Evolutionary conservation across 2,329 filamentous ascomycete species (phyloP).

Genomic region (Clarireedia hainanense): DNA sequence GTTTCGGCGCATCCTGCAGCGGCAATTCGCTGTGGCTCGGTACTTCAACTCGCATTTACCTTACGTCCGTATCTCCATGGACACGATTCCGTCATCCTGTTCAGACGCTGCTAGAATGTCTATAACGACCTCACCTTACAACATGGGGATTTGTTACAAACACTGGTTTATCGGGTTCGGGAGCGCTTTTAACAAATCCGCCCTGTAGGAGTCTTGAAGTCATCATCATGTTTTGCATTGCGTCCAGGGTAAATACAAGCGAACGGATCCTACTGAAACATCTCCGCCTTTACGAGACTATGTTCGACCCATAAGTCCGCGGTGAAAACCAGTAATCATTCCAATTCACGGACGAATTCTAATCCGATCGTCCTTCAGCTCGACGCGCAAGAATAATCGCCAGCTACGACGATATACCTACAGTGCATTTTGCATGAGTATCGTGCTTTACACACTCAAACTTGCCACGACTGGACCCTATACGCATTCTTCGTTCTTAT

Average conservation of each 20-base stretch:
- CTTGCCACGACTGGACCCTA: too few species aligned
- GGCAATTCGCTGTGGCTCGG: not conserved
- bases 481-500: too few species aligned
- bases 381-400: too few species aligned
- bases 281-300: not conserved
- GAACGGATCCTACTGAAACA: not conserved
- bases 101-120: not conserved
- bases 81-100: not conserved
- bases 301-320: not conserved
- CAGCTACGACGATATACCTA: too few species aligned
- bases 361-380: too few species aligned
- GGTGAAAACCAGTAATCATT: not conserved
- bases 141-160: not conserved
- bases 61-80: not conserved
- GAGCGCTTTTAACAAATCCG: not conserved
- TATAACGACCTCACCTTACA: not conserved
- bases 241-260: not conserved
- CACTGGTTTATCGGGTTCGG: not conserved
- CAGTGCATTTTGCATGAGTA: too few species aligned
- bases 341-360: too few species aligned
- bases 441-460: too few species aligned
- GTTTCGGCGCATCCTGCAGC: not conserved
- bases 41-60: not conserved
- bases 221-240: not conserved
- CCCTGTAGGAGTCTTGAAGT: not conserved